Evolutionary conservation across 768 basidiomycete species (phyloP).

Genomic region (Russula sp.): DNA sequence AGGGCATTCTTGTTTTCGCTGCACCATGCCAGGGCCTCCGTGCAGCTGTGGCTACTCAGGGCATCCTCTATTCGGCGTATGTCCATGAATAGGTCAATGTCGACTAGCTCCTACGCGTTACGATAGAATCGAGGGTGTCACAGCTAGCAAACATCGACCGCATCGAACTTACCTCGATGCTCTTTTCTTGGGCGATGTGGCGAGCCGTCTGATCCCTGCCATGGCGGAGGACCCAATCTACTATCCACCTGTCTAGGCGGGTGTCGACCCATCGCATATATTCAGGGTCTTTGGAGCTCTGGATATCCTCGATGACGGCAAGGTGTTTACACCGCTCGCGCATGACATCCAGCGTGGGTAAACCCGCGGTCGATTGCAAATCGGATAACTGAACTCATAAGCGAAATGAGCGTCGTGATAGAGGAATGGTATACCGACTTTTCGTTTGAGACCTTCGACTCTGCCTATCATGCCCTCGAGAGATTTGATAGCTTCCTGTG

Average conservation of each 20-base stretch:
- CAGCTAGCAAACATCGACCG: not conserved
- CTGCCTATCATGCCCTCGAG: conserved; percentile 75
- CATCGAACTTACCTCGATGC: conserved; percentile 62
- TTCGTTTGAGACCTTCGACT: conserved; percentile 80
- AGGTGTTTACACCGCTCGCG: conserved; percentile 73
- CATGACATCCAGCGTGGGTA: conserved; percentile 67
- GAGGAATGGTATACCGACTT: conserved; percentile 49
- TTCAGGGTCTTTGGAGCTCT: conserved; percentile 50
- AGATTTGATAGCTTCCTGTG: conserved; percentile 54
- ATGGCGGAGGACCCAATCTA: conserved; percentile 85
- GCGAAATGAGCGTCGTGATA: conserved; percentile 7
- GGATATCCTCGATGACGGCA: conserved; percentile 57
- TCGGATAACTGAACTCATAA: conserved; percentile 45
- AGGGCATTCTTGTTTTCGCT: conserved; percentile 92
- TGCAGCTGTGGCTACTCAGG: conserved; percentile 68
- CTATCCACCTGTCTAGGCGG: conserved; percentile 82
- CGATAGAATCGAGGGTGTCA: conserved; percentile 21
- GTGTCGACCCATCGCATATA: conserved; percentile 76
- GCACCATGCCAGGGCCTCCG: conserved; percentile 93
- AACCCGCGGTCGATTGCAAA: conserved; percentile 46
- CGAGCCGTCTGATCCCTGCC: conserved; percentile 77
- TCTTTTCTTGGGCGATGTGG: conserved; percentile 69
- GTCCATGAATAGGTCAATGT: conserved; percentile 88
- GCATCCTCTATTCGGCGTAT: conserved; percentile 84
- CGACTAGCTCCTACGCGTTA: conserved; percentile 67